phyloP scores from a whole-genome alignment of 1,284 basidiomycete species.

The Uromyces viciae-fabae region DNA sequence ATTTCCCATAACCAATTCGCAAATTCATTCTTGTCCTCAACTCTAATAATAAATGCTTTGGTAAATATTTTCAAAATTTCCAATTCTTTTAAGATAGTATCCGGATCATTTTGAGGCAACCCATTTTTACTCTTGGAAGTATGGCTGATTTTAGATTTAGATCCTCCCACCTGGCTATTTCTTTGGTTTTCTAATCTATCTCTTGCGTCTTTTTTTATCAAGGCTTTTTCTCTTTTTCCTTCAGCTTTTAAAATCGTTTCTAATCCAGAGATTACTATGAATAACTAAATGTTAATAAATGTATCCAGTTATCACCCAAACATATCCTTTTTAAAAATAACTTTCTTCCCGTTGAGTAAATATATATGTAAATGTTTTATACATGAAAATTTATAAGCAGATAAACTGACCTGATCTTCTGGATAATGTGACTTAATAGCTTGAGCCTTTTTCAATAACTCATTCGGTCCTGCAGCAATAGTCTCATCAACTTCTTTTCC shows the following conservation, averaged over 20 bases:
- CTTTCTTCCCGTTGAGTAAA: too few species aligned
- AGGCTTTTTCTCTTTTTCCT: background rate
- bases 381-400: background rate
- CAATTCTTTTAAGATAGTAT: constrained; percentile 23
- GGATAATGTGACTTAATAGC: constrained; percentile 18
- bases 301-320: too few species aligned
- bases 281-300: constrained; percentile 7
- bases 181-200: background rate
- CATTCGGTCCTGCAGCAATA: background rate
- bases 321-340: too few species aligned
- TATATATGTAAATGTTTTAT: too few species aligned
- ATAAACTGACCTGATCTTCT: constrained; percentile 11
- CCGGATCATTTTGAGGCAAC: constrained; percentile 5
- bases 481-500: constrained; percentile 29
- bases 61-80: constrained; percentile 31
- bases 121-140: background rate
- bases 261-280: constrained; percentile 32
- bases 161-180: background rate
- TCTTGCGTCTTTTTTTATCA: background rate
- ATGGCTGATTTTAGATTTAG: background rate
- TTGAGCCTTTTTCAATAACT: constrained; percentile 13
- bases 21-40: constrained; percentile 20
- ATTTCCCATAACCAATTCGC: constrained; percentile 41
- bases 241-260: constrained; percentile 20
- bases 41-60: constrained; percentile 17